Conservation (phyloP, 2,329 filamentous ascomycete species). For the Chaetothyriales sp. region DNA sequence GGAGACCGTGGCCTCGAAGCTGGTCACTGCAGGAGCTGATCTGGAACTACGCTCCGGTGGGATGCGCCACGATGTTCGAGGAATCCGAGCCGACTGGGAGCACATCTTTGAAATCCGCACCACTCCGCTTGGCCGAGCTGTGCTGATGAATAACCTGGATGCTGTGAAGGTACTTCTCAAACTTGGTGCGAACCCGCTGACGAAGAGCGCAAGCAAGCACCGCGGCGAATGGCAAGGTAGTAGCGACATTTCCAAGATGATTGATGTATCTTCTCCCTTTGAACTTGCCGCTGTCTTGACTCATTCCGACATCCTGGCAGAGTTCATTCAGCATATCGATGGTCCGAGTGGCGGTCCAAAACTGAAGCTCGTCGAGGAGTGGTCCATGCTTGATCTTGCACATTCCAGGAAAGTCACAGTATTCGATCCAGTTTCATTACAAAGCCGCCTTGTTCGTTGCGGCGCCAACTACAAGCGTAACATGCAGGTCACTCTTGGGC, state of each 20-base stretch:
- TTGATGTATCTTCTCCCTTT: conserved; percentile 1
- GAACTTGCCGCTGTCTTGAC: conserved; percentile 2
- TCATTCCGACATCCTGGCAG: not conserved
- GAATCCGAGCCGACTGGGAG: conserved; percentile 3
- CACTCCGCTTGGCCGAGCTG: conserved; percentile 2
- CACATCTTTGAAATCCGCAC: conserved; percentile 1
- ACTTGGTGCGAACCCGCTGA: conserved; percentile 1
- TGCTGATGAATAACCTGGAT: conserved; percentile 3
- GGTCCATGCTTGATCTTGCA: conserved; percentile 2
- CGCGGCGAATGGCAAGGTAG: not conserved
- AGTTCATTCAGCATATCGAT: conserved; percentile 1
- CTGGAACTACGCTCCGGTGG: not conserved
- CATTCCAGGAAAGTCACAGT: not conserved
- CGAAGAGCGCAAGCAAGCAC: conserved; percentile 1
- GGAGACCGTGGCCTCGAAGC: not conserved
- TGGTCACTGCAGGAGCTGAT: not conserved
- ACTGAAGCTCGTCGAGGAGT: conserved; percentile 1
- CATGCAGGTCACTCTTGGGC: not conserved
- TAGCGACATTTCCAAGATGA: not conserved
- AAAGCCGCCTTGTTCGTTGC: conserved; percentile 3
- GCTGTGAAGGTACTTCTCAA: conserved; percentile 3
- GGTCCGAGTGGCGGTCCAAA: not conserved
- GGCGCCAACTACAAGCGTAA: conserved; percentile 1
- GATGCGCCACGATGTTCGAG: conserved; percentile 2
- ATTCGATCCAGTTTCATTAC: conserved; percentile 1